phyloP scores from a whole-genome alignment of 2,329 filamentous ascomycete species.

The Neonectria faginata region DNA sequence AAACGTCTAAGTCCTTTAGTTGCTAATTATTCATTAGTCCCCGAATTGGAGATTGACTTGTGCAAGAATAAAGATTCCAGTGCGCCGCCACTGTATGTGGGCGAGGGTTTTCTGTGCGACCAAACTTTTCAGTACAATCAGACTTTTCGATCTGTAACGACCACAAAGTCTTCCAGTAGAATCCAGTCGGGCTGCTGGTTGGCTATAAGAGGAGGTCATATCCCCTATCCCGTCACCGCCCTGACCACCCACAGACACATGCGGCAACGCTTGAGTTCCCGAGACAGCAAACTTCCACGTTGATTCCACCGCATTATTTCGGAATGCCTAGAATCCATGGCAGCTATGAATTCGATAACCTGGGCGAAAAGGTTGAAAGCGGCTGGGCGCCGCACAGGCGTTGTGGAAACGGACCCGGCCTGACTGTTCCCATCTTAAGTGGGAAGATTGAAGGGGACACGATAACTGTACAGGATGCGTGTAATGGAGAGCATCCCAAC shows the following conservation, averaged over 20 bases:
- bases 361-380: not conserved
- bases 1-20: too few relatives aligned
- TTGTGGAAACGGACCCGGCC: not conserved
- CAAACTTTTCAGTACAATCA: not conserved
- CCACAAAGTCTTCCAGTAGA: not conserved
- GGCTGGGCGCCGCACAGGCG: not conserved
- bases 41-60: too few relatives aligned
- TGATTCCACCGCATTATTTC: not conserved
- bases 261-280: not conserved
- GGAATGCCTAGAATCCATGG: not conserved
- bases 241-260: not conserved
- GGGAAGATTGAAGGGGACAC: not conserved
- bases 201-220: not conserved
- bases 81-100: too few relatives aligned
- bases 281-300: not conserved
- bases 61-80: too few relatives aligned
- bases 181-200: not conserved
- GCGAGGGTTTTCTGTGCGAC: not conserved
- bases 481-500: not conserved
- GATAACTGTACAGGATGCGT: not conserved
- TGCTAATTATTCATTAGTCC: too few relatives aligned
- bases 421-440: not conserved
- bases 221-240: not conserved
- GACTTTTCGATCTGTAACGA: not conserved
- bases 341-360: not conserved